These are phyloP conservation scores for Filobasidium uniguttulatum DNA, from an alignment of 1,284 basidiomycete genomes.

Conservation along the genomic window DNA sequence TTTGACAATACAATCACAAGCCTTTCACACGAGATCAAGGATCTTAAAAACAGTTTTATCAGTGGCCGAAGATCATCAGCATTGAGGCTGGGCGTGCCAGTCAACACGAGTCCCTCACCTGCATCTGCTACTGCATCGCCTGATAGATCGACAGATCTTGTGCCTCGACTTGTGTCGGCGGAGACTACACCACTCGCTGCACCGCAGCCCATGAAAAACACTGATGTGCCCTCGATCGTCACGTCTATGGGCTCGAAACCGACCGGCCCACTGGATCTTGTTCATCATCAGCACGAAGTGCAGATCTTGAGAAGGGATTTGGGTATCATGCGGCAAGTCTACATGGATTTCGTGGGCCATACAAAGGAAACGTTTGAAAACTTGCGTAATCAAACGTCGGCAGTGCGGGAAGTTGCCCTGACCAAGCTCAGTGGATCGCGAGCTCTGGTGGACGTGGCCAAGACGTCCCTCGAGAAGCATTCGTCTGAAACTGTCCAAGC, in stretches of 20 bases:
- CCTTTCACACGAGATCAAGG: slow-evolving; percentile 82
- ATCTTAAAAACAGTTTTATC: slow-evolving; percentile 48
- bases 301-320: slow-evolving; percentile 85
- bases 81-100: slow-evolving; percentile 7
- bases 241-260: no score
- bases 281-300: slow-evolving; percentile 85
- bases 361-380: slow-evolving; percentile 70
- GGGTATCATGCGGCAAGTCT: slow-evolving; percentile 83
- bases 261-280: slow-evolving; percentile 64
- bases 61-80: slow-evolving; percentile 8
- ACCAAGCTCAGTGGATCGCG: slow-evolving; percentile 73
- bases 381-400: slow-evolving; percentile 67
- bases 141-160: no score
- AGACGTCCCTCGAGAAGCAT: slow-evolving; percentile 71
- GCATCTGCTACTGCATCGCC: slow-evolving; percentile 5
- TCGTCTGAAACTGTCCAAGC: slow-evolving; percentile 82
- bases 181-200: slow-evolving; percentile 3
- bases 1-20: slow-evolving; percentile 77
- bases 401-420: slow-evolving; percentile 71
- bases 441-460: slow-evolving; percentile 79
- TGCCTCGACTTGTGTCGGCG: slow-evolving; percentile 2
- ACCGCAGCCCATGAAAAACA: background rate
- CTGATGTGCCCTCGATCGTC: no score
- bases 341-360: slow-evolving; percentile 79
- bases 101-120: slow-evolving; percentile 1